Evolutionary conservation across 805 yeast species (phyloP).

Genomic region (Wickerhamiella lipophila): DNA sequence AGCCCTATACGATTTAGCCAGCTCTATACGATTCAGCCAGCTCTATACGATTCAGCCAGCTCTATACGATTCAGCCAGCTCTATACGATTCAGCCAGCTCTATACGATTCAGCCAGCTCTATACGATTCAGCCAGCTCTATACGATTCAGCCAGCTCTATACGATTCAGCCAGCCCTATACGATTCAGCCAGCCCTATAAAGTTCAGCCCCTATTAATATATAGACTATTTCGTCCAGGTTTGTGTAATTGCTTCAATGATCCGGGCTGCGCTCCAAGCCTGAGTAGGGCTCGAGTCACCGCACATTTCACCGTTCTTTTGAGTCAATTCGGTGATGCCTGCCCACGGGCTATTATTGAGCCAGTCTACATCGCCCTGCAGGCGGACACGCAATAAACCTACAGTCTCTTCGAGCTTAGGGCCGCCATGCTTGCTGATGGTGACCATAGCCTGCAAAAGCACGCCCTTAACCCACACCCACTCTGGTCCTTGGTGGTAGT

Average conservation of each 20-base stretch:
- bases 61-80: too few relatives aligned
- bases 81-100: too few relatives aligned
- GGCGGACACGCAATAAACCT: slow-evolving; percentile 44
- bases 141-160: too few relatives aligned
- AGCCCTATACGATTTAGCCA: too few relatives aligned
- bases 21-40: too few relatives aligned
- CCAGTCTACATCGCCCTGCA: slow-evolving; percentile 58
- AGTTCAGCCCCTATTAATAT: too few relatives aligned
- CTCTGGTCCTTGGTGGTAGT: slow-evolving; percentile 97
- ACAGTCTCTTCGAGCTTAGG: slow-evolving; percentile 31
- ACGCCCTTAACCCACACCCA: slow-evolving; percentile 93
- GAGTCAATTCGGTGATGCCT: slow-evolving; percentile 84
- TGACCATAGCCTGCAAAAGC: slow-evolving; percentile 64
- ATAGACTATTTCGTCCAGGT: too few relatives aligned
- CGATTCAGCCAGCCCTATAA: too few relatives aligned
- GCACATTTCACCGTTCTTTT: slow-evolving; percentile 73
- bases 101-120: too few relatives aligned
- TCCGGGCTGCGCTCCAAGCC: slow-evolving; percentile 89
- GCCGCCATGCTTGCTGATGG: slow-evolving; percentile 34
- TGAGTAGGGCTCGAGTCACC: slow-evolving; percentile 87
- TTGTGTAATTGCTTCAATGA: slow-evolving; percentile 63
- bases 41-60: too few relatives aligned
- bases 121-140: too few relatives aligned
- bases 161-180: too few relatives aligned
- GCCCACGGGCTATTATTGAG: slow-evolving; percentile 75